These are phyloP conservation scores for Alternaria atra DNA, from an alignment of 2,329 filamentous ascomycete genomes.

Conservation along the genomic window DNA sequence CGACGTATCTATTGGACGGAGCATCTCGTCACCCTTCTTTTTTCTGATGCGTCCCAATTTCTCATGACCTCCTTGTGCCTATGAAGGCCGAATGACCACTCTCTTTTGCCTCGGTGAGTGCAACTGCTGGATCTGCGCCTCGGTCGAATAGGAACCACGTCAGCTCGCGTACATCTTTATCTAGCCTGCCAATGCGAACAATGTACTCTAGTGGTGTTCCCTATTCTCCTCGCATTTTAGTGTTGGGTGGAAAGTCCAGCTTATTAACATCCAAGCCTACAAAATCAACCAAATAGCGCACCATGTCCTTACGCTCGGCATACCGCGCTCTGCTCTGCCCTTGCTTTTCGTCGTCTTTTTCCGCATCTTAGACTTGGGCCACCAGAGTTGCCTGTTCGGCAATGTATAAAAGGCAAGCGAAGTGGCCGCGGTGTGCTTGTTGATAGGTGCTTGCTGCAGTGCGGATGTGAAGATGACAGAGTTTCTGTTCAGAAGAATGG, in stretches of 20 bases:
- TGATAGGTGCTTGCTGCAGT: no score
- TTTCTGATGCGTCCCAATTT: rapidly evolving
- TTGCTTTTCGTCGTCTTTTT: not conserved
- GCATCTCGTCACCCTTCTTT: not conserved
- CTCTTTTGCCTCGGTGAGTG: not conserved
- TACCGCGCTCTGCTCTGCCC: not conserved
- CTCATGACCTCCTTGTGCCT: not conserved
- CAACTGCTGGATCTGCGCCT: conserved; percentile 1
- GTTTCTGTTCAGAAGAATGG: no score
- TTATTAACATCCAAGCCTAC: not conserved
- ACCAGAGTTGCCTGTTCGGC: no score
- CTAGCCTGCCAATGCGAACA: not conserved
- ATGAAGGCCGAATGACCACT: not conserved
- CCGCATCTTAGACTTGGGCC: no score
- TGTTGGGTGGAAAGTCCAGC: not conserved
- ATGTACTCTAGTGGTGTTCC: conserved; percentile 1
- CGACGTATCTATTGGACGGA: not conserved
- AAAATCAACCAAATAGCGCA: not conserved
- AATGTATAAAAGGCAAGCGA: no score
- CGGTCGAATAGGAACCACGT: conserved; percentile 7
- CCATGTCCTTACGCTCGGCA: not conserved
- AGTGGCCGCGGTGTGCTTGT: no score
- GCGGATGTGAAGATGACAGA: no score
- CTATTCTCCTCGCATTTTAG: not conserved
- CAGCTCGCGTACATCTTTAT: not conserved